Percentiles rank a stretch among this genome's conserved stretches.
These are phyloP conservation scores for Sphagnum tenellum DNA, from an alignment of 225 moss, liverwort and hornwort genomes.

Conservation along the genomic window DNA sequence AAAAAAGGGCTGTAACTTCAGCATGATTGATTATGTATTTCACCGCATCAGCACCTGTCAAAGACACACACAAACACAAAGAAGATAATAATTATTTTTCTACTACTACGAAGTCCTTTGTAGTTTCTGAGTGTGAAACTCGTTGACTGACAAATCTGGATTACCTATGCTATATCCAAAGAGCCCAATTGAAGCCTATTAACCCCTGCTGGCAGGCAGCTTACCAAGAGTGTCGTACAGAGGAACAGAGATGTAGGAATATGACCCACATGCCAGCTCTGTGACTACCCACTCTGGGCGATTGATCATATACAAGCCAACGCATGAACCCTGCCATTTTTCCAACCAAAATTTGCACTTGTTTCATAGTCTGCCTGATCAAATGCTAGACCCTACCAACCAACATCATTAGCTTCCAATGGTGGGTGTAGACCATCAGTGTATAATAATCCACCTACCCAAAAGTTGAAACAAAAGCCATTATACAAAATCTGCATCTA, in stretches of 20 bases:
- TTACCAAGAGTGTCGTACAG: slow-evolving; percentile 91
- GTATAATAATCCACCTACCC: too few species aligned
- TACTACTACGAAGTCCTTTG: too few species aligned
- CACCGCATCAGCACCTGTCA: slow-evolving; percentile 76
- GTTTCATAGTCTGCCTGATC: background rate
- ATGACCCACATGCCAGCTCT: slow-evolving; percentile 79
- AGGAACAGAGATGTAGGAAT: slow-evolving; percentile 83
- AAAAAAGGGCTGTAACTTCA: slow-evolving; percentile 65
- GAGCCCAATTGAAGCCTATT: too few species aligned
- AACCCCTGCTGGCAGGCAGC: background rate
- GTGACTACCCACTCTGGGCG: slow-evolving; percentile 84
- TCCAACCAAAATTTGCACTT: slow-evolving; percentile 4
- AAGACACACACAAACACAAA: background rate
- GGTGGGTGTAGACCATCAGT: too few species aligned
- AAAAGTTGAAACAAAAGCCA: too few species aligned
- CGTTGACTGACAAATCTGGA: too few species aligned
- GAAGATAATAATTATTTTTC: too few species aligned
- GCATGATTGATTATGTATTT: slow-evolving; percentile 85
- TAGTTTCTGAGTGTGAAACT: too few species aligned
- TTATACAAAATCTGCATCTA: too few species aligned
- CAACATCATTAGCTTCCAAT: background rate
- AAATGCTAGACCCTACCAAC: background rate
- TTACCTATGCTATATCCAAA: too few species aligned
- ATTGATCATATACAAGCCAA: slow-evolving; percentile 89
- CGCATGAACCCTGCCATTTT: slow-evolving; percentile 34